Conservation (phyloP, 108 stramenopile species). For the Fragilaria crotonensis region DNA sequence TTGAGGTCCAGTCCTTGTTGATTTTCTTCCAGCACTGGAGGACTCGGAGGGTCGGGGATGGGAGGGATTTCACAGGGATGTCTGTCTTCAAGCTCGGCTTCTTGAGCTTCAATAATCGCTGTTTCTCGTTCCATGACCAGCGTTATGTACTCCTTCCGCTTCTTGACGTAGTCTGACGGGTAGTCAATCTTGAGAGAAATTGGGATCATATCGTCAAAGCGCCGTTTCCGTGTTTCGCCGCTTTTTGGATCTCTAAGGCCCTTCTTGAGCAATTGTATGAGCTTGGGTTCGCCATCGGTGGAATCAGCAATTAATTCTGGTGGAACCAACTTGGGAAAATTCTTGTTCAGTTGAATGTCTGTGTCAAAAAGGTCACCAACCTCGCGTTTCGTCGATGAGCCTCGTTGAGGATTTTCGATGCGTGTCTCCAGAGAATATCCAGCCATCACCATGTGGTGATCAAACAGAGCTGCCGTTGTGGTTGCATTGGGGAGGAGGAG, state of each 20-base stretch:
- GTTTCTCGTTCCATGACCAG: constrained; percentile 59
- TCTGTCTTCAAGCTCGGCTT: constrained; percentile 24
- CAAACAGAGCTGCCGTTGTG: constrained; percentile 51
- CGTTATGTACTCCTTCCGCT: constrained; percentile 49
- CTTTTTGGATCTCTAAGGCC: constrained; percentile 6
- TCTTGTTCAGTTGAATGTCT: constrained; percentile 45
- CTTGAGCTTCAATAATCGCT: constrained; percentile 60
- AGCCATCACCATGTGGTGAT: constrained; percentile 44
- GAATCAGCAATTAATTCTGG: constrained; percentile 25
- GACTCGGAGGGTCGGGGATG: constrained; percentile 57
- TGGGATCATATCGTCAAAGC: constrained; percentile 65
- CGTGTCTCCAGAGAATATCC: constrained; percentile 54
- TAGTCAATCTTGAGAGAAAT: constrained; percentile 63
- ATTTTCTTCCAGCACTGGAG: constrained; percentile 33
- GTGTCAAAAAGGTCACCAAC: constrained; percentile 83
- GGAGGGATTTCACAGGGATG: constrained; percentile 54
- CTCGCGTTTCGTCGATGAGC: constrained; percentile 49
- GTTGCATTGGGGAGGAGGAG: constrained; percentile 40
- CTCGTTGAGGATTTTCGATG: constrained; percentile 48
- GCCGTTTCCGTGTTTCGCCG: constrained; percentile 8
- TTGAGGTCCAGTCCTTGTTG: constrained; percentile 18
- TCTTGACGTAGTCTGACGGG: constrained; percentile 48
- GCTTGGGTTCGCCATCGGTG: neutral
- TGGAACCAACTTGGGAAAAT: constrained; percentile 65
- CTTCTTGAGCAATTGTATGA: constrained; percentile 11